Conservation (phyloP, 768 basidiomycete genomes). For the Boletus vermiculosoides region DNA sequence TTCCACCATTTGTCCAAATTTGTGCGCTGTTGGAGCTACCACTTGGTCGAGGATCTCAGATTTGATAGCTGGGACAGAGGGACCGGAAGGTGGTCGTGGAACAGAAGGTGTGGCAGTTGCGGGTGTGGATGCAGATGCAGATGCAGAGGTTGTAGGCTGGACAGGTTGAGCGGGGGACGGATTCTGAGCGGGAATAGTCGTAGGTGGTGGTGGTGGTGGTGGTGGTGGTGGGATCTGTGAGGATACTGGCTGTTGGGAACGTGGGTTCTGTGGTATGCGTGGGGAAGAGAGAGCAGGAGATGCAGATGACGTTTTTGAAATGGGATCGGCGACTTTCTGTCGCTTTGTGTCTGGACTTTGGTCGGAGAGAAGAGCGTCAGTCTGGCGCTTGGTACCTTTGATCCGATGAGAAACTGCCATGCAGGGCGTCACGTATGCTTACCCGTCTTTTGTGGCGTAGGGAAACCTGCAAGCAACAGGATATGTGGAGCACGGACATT, state of each 20-base stretch:
- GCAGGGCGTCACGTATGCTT: constrained; percentile 14
- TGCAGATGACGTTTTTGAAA: constrained; percentile 18
- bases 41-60: constrained; percentile 18
- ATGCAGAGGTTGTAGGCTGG: constrained; percentile 3
- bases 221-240: constrained; percentile 22
- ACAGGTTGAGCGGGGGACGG: constrained; percentile 9
- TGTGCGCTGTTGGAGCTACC: constrained; percentile 9
- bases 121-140: constrained; percentile 5
- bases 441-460: constrained; percentile 34
- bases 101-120: constrained; percentile 8
- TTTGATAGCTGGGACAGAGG: neutral
- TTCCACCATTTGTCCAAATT: constrained; percentile 25
- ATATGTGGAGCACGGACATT: constrained; percentile 44
- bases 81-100: constrained; percentile 7
- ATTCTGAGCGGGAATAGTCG: constrained; percentile 1
- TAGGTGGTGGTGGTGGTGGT: constrained; percentile 21
- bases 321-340: constrained; percentile 24
- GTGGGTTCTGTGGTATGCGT: constrained; percentile 21
- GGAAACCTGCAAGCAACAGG: constrained; percentile 49
- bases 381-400: constrained; percentile 43
- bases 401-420: constrained; percentile 11
- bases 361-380: constrained; percentile 36
- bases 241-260: constrained; percentile 17
- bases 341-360: constrained; percentile 48
- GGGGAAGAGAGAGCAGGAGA: constrained; percentile 25